Evolutionary conservation across 176 grass and related monocot species (phyloP).

Genomic region (Oryza punctata): DNA sequence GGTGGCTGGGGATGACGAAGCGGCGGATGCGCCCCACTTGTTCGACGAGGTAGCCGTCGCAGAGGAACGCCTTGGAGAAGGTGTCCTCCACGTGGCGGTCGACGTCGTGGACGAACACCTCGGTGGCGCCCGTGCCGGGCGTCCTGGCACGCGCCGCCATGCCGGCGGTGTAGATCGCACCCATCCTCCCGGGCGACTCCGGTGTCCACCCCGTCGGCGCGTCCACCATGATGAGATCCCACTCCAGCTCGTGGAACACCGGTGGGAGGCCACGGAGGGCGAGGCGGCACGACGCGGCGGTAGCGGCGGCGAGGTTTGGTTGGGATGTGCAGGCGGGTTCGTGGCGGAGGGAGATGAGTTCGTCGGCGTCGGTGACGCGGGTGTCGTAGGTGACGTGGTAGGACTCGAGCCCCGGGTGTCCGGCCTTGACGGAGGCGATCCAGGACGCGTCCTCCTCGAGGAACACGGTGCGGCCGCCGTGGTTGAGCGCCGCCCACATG

Average conservation of each 20-base stretch:
- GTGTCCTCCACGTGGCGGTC: conserved; percentile 65
- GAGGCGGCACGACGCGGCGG: conserved; percentile 19
- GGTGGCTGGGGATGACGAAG: conserved; percentile 68
- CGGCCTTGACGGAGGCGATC: conserved; percentile 47
- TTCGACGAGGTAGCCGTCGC: conserved; percentile 61
- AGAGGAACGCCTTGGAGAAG: conserved; percentile 72
- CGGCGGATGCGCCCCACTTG: conserved; percentile 70
- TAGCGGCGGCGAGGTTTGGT: conserved; percentile 30
- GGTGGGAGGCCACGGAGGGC: conserved; percentile 42
- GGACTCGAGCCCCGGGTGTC: conserved; percentile 61
- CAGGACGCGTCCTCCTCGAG: conserved; percentile 92
- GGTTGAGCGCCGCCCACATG: conserved; percentile 90
- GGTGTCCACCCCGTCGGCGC: conserved; percentile 81
- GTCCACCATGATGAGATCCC: conserved; percentile 88
- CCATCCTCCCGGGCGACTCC: conserved; percentile 67
- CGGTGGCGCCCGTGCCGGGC: conserved; percentile 35
- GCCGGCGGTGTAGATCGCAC: conserved; percentile 79
- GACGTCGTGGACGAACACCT: conserved; percentile 86
- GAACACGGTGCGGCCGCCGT: conserved; percentile 85
- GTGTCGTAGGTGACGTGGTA: conserved; percentile 82
- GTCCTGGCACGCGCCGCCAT: conserved; percentile 65
- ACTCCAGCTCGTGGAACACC: conserved; percentile 44
- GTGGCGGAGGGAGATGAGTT: conserved; percentile 35
- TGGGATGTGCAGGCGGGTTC: conserved; percentile 32
- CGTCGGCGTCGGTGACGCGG: conserved; percentile 47